phyloP scores from a whole-genome alignment of 495 filamentous ascomycete genomes.

The Penicillium cataractarum region DNA sequence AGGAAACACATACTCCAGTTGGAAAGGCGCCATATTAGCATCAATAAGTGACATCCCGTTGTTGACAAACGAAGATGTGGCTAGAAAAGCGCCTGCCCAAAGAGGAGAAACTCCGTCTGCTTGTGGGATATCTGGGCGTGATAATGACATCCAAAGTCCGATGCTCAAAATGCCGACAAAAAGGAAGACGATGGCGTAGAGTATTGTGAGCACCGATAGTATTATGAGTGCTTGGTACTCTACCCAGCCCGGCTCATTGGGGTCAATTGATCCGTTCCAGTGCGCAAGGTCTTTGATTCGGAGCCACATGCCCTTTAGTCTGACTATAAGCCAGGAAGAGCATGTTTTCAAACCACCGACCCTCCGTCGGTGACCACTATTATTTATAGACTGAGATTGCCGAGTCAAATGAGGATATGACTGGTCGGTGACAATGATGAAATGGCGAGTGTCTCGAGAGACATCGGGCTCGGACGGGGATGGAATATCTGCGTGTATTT shows the following conservation, averaged over 20 bases:
- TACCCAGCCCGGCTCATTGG: slow-evolving; percentile 66
- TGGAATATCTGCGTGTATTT: slow-evolving; percentile 1
- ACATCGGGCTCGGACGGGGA: neutral
- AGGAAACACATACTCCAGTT: slow-evolving; percentile 32
- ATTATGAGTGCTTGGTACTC: slow-evolving; percentile 75
- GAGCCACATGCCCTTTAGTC: slow-evolving; percentile 21
- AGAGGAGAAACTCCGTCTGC: slow-evolving; percentile 71
- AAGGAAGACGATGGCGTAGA: slow-evolving; percentile 75
- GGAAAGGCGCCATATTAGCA: slow-evolving; percentile 66
- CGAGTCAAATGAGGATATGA: neutral
- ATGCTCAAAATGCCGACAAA: slow-evolving; percentile 69
- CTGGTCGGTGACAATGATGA: neutral
- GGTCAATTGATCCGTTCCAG: slow-evolving; percentile 52
- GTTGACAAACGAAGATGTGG: slow-evolving; percentile 76
- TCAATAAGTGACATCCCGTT: slow-evolving; percentile 85
- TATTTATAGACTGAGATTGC: slow-evolving; percentile 27
- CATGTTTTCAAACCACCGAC: slow-evolving; percentile 14
- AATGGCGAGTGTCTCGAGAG: neutral
- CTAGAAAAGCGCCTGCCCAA: slow-evolving; percentile 47
- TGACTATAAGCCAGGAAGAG: slow-evolving; percentile 1
- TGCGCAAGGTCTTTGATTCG: slow-evolving; percentile 32
- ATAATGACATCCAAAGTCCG: slow-evolving; percentile 67
- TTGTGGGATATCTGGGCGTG: slow-evolving; percentile 57
- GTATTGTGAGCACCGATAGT: slow-evolving; percentile 66
- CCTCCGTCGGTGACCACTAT: slow-evolving; percentile 15